Percentiles rank a stretch among this genome's conserved stretches.
Conservation (phyloP, 805 yeast species). For the Yamadazyma sp. region DNA sequence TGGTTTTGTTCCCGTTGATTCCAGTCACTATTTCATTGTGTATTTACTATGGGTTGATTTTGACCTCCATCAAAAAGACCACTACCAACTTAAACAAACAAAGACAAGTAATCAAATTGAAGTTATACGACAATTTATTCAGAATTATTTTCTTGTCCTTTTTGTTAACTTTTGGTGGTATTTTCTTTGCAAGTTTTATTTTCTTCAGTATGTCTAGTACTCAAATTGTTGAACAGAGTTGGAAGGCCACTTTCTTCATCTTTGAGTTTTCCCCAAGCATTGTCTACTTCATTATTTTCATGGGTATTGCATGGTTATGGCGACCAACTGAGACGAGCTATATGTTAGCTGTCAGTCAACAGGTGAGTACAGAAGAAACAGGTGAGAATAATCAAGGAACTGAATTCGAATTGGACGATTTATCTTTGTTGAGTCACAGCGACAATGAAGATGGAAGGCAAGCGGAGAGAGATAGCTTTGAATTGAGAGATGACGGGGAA, state of each 20-base stretch:
- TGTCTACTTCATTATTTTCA: conserved; percentile 80
- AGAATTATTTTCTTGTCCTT: conserved; percentile 72
- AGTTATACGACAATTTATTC: conserved; percentile 80
- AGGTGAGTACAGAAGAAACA: conserved; percentile 79
- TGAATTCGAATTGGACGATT: conserved; percentile 60
- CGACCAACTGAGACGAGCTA: conserved; percentile 96
- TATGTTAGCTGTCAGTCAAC: conserved; percentile 91
- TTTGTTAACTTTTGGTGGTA: conserved; percentile 66
- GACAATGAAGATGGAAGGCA: conserved; percentile 28
- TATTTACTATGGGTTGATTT: conserved; percentile 69
- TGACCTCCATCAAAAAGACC: conserved; percentile 73
- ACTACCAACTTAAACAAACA: conserved; percentile 73
- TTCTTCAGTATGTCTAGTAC: conserved; percentile 71
- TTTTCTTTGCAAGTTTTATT: conserved; percentile 66
- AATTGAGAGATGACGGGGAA: conserved; percentile 24
- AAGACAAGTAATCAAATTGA: conserved; percentile 87
- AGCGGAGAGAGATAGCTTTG: conserved; percentile 36
- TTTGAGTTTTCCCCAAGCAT: conserved; percentile 95
- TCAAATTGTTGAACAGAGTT: conserved; percentile 78
- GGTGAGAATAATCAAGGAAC: conserved; percentile 42
- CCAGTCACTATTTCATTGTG: conserved; percentile 74
- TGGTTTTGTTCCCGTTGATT: conserved; percentile 59
- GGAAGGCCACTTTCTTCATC: conserved; percentile 89
- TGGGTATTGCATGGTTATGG: conserved; percentile 88
- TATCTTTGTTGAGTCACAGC: conserved; percentile 51